phyloP scores from a whole-genome alignment of 805 yeast genomes.

The Maudiozyma barnettii region DNA sequence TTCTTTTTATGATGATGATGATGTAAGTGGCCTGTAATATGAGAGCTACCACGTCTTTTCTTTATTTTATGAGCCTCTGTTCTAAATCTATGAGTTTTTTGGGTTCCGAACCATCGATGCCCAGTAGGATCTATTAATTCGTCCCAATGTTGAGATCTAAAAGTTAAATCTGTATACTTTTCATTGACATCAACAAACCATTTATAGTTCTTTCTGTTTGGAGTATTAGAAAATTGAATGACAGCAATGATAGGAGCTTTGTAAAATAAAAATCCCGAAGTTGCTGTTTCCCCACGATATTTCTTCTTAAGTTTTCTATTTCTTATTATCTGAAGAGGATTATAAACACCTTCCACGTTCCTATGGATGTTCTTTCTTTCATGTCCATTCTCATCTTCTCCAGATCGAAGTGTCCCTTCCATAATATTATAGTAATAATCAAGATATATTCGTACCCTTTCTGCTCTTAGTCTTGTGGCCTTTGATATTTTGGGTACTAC shows the following conservation, averaged over 20 bases:
- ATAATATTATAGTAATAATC: conserved; percentile 42
- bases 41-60: background rate
- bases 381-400: conserved; percentile 1
- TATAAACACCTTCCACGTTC: conserved; percentile 60
- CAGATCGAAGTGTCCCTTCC: conserved; percentile 32
- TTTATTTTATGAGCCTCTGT: conserved; percentile 4
- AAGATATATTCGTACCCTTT: conserved; percentile 29
- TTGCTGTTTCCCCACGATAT: conserved; percentile 31
- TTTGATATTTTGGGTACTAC: conserved; percentile 7
- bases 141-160: conserved; percentile 35
- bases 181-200: conserved; percentile 65
- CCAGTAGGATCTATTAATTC: conserved; percentile 25
- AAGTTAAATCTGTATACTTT: conserved; percentile 43
- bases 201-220: conserved; percentile 32
- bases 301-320: conserved; percentile 52
- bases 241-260: conserved; percentile 52
- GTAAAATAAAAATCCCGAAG: conserved; percentile 36
- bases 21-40: background rate
- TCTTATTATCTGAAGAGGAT: conserved; percentile 75
- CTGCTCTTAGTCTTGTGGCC: conserved; percentile 23
- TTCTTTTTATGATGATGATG: background rate
- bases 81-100: background rate
- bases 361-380: conserved; percentile 26
- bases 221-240: conserved; percentile 43
- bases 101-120: conserved; percentile 17